Base-by-base conservation (phyloP, 1,139 yeast genomes). In the Kluyveromyces marxianus region DNA sequence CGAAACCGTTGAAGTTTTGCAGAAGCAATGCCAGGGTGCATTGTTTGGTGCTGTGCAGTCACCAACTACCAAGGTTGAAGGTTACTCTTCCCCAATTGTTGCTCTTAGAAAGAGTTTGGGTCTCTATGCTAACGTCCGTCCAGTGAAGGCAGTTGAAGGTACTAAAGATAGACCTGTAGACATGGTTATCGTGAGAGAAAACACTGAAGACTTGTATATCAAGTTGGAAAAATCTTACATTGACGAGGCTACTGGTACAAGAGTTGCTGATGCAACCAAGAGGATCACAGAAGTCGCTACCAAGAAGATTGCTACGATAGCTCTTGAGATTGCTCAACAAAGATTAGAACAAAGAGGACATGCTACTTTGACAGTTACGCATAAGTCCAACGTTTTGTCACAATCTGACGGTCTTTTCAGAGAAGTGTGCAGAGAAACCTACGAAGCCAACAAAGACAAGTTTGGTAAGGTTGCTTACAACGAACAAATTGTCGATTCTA, bases 401-500 rank as follows among this genome's bases (percentile, higher is more conserved):
- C 87, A 83, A 56, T 79, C 95, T 45, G 98, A 92, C 68, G 98
- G 98, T 52, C 76, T 92, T 59, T 92, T 92, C 83, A 83, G 98
- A 67, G 97, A 92, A 73, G 78, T 92, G 38, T 80, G 94, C 66
- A 82, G 81, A 65, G 75, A 76, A 50, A 83, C 86, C 42, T 89
- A 84, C 69, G 83, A 83, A 56, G 75, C 79, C 49, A 77, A 82
- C 69, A 69, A 72, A 48, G 80, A 72, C 48, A 68, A 70, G 56
- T 86, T 75, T 64, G 72, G 72, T 28, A 64, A 76, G 35, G 72
- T 89, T 48, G 75, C 72, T 39, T 76, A 88, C 69, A 86, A 86
- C 65, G 98, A 92, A 71, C 98, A 92, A 74, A 90, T 92, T 65
- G 97, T 92, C 44, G 98, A 92, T 72, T 89, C 97, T 27, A 92